Percentiles rank a stretch among this genome's conserved stretches.
These are phyloP conservation scores for Schizochytrium sp. DNA, from an alignment of 108 stramenopile species.

Conservation along the genomic window DNA sequence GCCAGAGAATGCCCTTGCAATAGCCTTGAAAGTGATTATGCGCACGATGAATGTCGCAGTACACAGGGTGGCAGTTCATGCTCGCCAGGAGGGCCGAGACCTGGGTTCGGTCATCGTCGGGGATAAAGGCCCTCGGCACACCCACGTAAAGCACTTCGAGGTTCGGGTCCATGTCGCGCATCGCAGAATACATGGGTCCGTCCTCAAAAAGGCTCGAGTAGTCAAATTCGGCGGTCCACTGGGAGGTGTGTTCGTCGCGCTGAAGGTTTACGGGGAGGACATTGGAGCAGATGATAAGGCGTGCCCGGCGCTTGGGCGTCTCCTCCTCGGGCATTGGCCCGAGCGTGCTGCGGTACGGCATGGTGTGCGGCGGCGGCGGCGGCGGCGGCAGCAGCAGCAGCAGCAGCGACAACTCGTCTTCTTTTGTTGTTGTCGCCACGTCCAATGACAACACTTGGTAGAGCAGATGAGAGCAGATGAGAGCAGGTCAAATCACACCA, in stretches of 20 bases:
- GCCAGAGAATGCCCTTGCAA: slow-evolving; percentile 63
- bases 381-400: too few species aligned
- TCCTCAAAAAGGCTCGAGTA: slow-evolving; percentile 72
- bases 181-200: slow-evolving; percentile 67
- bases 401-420: too few species aligned
- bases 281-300: background rate
- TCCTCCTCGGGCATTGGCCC: background rate
- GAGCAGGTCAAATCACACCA: too few species aligned
- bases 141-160: slow-evolving; percentile 69
- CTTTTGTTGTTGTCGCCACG: background rate
- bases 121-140: slow-evolving; percentile 62
- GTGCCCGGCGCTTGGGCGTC: background rate
- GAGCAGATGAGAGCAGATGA: background rate
- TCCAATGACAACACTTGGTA: background rate
- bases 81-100: slow-evolving; percentile 75
- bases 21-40: slow-evolving; percentile 55
- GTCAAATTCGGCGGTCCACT: slow-evolving; percentile 64
- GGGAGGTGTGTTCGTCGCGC: background rate
- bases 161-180: background rate
- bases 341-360: background rate
- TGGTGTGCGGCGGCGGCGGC: background rate
- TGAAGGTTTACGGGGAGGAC: background rate
- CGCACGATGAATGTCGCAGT: slow-evolving; percentile 70
- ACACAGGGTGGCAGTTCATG: slow-evolving; percentile 90
- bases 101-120: slow-evolving; percentile 62